Evolutionary conservation across 1,284 basidiomycete species (phyloP), one percentile per base, ranked within the genome.

Genomic region (Ganoderma lingzhi): DNA sequence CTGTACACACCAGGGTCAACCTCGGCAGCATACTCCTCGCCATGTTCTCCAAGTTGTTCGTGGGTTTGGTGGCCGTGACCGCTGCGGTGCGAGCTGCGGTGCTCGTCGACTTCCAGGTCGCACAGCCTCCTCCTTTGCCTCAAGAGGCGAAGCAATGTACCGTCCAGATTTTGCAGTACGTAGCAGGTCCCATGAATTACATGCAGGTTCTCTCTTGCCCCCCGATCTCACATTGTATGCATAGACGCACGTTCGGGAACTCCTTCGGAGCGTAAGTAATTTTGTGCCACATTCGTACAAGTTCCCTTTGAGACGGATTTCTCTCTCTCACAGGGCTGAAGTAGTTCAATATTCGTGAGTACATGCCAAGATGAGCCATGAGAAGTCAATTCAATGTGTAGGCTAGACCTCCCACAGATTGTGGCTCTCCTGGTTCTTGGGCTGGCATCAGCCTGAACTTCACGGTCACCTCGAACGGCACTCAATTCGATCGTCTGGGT

Each of bases 381-480:
- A 1, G 17, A 53, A 65, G 23, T 8, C 6, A 35, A 56, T 35
- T 35, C 30, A 35, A 19, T 32, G 30, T 6, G 0, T 35, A 14
- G 28, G 3, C 23, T 65, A 91, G 92, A 39, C 93, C 93, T 51
- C 92, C 92, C 0, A 88, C 87, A 12, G 86, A 90, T 73, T 94
- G 92, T 78, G 93, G 93, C n/a, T 76, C 83, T 6, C 80, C 85
- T 35, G 92, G 92, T 4, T 87, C 90, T 17, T 94, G 93, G 93
- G 87, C 90, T n/a, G 92, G 87, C 0, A 84, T 93, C 56, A 91
- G 87, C 19, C 81, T 93, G 55, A 93, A 93, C 77, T 88, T 92
- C 74, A 93, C 92, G 1, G 90, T 90, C n/a, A 91, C 91, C 8
- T 90, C 88, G 51, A 92, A 92, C 67, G 92, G 92, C 56, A 93